Conservation (phyloP, 2,329 filamentous ascomycete species). For the Ophiostoma australiae region DNA sequence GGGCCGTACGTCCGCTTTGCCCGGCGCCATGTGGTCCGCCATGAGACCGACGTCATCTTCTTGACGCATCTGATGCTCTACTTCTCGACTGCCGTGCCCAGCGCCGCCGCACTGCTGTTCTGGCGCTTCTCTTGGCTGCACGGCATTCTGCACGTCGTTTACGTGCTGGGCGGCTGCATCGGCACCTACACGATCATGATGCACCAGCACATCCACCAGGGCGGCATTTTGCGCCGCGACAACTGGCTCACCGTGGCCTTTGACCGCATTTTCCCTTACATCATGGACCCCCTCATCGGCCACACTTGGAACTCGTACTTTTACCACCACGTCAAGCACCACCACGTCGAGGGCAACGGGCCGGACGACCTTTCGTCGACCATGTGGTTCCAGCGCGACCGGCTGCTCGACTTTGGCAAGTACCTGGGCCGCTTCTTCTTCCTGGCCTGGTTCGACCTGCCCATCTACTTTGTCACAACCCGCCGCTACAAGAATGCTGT, state of each 20-base stretch:
- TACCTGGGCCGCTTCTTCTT: conserved; percentile 72
- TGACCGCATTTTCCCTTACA: conserved; percentile 65
- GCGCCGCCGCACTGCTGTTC: conserved; percentile 57
- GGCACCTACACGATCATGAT: conserved; percentile 76
- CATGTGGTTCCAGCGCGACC: conserved; percentile 69
- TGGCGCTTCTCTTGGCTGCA: conserved; percentile 63
- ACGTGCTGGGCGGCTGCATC: conserved; percentile 60
- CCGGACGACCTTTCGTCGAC: conserved; percentile 72
- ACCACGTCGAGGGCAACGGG: conserved; percentile 75
- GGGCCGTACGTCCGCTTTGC: conserved; percentile 57
- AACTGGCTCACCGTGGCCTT: conserved; percentile 41
- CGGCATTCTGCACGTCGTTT: conserved; percentile 58
- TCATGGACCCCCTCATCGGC: conserved; percentile 70
- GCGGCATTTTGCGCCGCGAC: conserved; percentile 58
- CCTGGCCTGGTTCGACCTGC: conserved; percentile 69
- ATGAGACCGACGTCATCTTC: conserved; percentile 70
- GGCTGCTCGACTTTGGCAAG: conserved; percentile 58
- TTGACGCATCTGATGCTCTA: conserved; percentile 71
- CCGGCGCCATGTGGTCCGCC: conserved; percentile 50
- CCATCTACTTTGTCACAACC: conserved; percentile 65
- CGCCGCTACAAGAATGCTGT: conserved; percentile 51
- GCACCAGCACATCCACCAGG: conserved; percentile 78
- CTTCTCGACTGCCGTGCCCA: conserved; percentile 63
- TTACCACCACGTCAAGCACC: conserved; percentile 82
- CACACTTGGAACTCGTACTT: conserved; percentile 84